phyloP scores from a whole-genome alignment of 331 rosid genomes.

The Stylosanthes scabra region DNA sequence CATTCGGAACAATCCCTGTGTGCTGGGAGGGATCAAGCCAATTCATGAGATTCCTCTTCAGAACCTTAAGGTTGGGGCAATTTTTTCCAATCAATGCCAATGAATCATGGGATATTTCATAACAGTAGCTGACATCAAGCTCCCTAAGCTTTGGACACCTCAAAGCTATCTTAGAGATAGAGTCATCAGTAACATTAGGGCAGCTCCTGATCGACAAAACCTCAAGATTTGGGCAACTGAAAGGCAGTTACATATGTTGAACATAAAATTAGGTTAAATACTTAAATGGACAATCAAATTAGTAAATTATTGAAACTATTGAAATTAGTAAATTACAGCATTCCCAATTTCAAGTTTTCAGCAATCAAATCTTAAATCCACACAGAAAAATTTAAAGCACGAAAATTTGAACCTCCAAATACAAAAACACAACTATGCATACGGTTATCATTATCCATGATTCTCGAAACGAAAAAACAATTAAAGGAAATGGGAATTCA shows the following conservation, averaged over 20 bases:
- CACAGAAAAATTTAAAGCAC: conserved; percentile 6
- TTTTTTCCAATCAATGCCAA: conserved; percentile 69
- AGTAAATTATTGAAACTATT: not conserved
- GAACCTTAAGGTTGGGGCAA: conserved; percentile 67
- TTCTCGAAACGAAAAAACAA: not conserved
- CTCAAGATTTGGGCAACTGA: conserved; percentile 88
- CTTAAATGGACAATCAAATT: not conserved
- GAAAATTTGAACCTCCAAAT: conserved; percentile 10
- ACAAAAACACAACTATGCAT: not conserved
- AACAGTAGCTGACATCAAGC: conserved; percentile 85
- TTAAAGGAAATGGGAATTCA: conserved; percentile 3
- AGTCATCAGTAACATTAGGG: conserved; percentile 72
- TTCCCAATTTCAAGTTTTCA: conserved; percentile 2
- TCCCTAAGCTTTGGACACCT: conserved; percentile 74
- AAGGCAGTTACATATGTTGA: conserved; percentile 28
- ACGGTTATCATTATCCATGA: not conserved
- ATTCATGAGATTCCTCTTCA: conserved; percentile 78
- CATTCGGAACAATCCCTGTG: conserved; percentile 69
- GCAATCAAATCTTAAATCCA: not conserved
- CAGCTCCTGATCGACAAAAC: conserved; percentile 80
- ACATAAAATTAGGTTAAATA: conserved; percentile 2
- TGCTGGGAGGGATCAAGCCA: conserved; percentile 77
- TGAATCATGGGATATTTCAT: conserved; percentile 72
- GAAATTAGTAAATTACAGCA: not conserved
- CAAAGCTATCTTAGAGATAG: conserved; percentile 68